Percentiles rank a stretch among this genome's conserved stretches.
These are phyloP conservation scores for Alternaria postmessia DNA, from an alignment of 2,329 filamentous ascomycete species.

Conservation along the genomic window DNA sequence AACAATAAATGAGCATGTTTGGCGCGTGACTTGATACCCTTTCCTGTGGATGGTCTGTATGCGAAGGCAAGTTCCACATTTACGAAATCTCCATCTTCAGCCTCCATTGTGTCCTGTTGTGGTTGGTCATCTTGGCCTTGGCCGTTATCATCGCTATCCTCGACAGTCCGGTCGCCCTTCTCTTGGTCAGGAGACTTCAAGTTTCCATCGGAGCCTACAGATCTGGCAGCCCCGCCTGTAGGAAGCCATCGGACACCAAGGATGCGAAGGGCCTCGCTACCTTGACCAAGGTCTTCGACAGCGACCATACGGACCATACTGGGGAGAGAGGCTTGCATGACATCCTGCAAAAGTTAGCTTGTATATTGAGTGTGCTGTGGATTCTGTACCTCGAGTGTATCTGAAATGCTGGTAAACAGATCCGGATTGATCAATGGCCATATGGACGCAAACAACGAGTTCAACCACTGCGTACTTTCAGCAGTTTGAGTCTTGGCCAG, in stretches of 20 bases:
- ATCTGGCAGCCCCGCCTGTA: conserved; percentile 71
- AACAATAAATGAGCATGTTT: conserved; percentile 78
- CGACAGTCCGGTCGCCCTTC: conserved; percentile 61
- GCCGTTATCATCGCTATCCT: conserved; percentile 54
- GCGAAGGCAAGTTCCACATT: conserved; percentile 79
- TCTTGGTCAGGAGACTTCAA: conserved; percentile 58
- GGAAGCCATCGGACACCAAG: conserved; percentile 77
- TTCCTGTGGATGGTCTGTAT: conserved; percentile 71
- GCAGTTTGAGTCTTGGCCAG: conserved; percentile 59
- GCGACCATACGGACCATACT: conserved; percentile 76
- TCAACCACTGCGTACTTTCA: conserved; percentile 76
- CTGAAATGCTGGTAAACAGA: conserved; percentile 72
- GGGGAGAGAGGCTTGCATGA: conserved; percentile 80
- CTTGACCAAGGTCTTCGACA: conserved; percentile 78
- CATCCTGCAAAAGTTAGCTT: conserved; percentile 58
- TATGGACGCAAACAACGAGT: conserved; percentile 70
- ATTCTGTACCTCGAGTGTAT: conserved; percentile 67
- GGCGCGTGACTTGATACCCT: conserved; percentile 67
- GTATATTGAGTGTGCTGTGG: not conserved
- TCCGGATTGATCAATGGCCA: conserved; percentile 82
- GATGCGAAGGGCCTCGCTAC: conserved; percentile 74
- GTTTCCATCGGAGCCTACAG: conserved; percentile 67
- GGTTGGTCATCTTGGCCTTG: conserved; percentile 47
- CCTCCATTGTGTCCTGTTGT: conserved; percentile 65
- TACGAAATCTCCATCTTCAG: conserved; percentile 79